A percentile compares a stretch with the other conserved stretches of the same genome.
Evolutionary conservation across 2,329 filamentous ascomycete genomes (phyloP).

Genomic region (Cordyceps pruinosa): DNA sequence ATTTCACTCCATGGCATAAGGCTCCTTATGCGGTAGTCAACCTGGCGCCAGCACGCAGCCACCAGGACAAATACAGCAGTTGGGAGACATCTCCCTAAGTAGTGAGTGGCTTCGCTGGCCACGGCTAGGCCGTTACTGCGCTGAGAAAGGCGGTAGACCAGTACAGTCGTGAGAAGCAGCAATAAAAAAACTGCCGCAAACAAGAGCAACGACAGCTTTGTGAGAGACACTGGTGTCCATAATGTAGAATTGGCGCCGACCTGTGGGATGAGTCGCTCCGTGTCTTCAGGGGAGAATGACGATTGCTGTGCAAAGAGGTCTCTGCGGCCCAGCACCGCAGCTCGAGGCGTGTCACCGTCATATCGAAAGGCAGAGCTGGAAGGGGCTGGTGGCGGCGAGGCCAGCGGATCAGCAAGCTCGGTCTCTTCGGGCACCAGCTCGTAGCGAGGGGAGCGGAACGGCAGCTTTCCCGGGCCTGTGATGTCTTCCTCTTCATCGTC

Average conservation of each 20-base stretch:
- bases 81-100: conserved; percentile 20
- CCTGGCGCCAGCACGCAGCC: conserved; percentile 23
- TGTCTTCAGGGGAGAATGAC: background rate
- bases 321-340: background rate
- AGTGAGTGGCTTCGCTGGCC: conserved; percentile 18
- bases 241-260: background rate
- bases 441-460: background rate
- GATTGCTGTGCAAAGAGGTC: background rate
- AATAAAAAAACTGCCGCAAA: conserved; percentile 17
- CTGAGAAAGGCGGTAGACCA: conserved; percentile 18
- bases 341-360: background rate
- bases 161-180: conserved; percentile 17
- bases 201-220: conserved; percentile 15
- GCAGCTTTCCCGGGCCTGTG: background rate
- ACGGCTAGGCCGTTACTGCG: conserved; percentile 17
- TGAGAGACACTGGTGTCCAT: conserved; percentile 19
- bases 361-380: background rate
- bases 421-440: background rate
- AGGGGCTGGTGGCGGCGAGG: background rate
- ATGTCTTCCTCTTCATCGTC: background rate
- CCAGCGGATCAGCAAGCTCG: background rate
- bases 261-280: background rate
- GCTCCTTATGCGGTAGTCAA: conserved; percentile 23
- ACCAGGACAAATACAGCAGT: conserved; percentile 22
- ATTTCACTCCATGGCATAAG: conserved; percentile 23